phyloP scores from a whole-genome alignment of 768 basidiomycete genomes.

The Amanita jacksonii region DNA sequence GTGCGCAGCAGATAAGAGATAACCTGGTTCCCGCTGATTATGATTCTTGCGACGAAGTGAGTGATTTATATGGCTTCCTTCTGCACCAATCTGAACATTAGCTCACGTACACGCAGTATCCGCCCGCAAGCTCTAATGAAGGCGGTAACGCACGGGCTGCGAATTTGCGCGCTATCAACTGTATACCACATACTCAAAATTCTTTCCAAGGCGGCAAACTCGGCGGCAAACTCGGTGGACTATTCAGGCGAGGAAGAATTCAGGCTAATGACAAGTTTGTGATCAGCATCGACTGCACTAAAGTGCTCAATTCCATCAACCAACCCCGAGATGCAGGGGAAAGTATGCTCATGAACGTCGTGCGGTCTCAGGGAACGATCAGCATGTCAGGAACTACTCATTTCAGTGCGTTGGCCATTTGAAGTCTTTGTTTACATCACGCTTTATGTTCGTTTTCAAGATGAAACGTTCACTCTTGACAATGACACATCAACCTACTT shows the following conservation, averaged over 20 bases:
- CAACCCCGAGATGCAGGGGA: neutral
- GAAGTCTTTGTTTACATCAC: neutral
- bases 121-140: constrained; percentile 5
- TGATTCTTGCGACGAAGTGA: constrained; percentile 9
- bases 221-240: too few species aligned
- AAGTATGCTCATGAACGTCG: neutral
- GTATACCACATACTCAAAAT: constrained; percentile 5
- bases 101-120: neutral
- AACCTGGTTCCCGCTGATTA: neutral
- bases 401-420: neutral
- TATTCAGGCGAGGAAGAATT: neutral
- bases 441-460: too few species aligned
- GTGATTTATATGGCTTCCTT: neutral
- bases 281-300: constrained; percentile 7
- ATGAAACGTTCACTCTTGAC: neutral
- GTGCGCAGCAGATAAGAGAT: neutral
- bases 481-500: neutral
- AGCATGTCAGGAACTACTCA: neutral
- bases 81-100: neutral
- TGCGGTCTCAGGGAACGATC: neutral
- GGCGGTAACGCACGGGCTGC: neutral
- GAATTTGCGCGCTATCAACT: constrained; percentile 4
- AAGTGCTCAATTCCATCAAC: constrained; percentile 3
- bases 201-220: constrained; percentile 4
- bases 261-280: constrained; percentile 4